Percentiles rank a stretch among this genome's conserved stretches.
Conservation (phyloP, 805 yeast genomes). For the Candida schatavii region DNA sequence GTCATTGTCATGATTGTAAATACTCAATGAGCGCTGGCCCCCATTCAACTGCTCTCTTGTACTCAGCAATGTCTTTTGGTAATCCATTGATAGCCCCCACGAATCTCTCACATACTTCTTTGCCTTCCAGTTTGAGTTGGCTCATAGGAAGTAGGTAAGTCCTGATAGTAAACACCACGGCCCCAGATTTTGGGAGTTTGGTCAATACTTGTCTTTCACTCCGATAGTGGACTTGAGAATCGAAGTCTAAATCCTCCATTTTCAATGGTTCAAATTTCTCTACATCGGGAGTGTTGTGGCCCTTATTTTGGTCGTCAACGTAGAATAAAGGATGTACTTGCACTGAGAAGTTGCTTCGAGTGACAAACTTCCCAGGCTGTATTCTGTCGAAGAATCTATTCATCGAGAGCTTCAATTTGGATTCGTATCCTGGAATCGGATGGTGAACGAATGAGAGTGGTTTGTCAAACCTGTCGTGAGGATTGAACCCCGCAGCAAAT, state of each 20-base stretch:
- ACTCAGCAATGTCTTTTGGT: conserved; percentile 55
- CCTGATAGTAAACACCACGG: conserved; percentile 39
- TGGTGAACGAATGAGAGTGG: conserved; percentile 39
- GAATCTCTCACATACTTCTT: conserved; percentile 46
- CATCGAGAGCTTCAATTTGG: conserved; percentile 38
- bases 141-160: conserved; percentile 39
- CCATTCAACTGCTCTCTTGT: conserved; percentile 67
- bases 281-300: conserved; percentile 31
- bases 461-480: conserved; percentile 32
- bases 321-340: conserved; percentile 35
- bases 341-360: conserved; percentile 39
- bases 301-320: conserved; percentile 40
- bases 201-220: conserved; percentile 43
- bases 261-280: conserved; percentile 22
- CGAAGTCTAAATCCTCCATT: conserved; percentile 34
- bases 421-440: conserved; percentile 42
- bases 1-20: conserved; percentile 10
- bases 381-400: conserved; percentile 38
- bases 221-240: conserved; percentile 37
- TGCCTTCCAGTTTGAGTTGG: conserved; percentile 27
- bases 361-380: conserved; percentile 35
- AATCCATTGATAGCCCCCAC: conserved; percentile 63
- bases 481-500: conserved; percentile 45
- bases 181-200: conserved; percentile 36
- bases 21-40: conserved; percentile 57